Conservation (phyloP, 345 rosid species). For the Corymbia maculata region DNA sequence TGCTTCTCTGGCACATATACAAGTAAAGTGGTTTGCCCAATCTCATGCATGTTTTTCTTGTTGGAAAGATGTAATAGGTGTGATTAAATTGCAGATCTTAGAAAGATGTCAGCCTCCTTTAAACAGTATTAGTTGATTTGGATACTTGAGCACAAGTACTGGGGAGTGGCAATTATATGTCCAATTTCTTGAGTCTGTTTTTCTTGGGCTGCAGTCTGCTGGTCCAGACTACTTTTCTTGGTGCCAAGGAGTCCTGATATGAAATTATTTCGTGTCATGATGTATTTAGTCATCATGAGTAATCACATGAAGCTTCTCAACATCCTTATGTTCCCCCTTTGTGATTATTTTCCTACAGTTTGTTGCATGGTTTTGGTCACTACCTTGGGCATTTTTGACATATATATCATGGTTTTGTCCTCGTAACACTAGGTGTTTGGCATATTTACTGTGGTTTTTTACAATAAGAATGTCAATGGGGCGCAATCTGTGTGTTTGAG, state of each 20-base stretch:
- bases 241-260: not conserved
- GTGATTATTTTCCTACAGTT: not conserved
- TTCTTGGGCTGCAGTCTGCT: not conserved
- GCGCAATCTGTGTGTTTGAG: not conserved
- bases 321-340: not conserved
- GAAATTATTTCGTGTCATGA: not conserved
- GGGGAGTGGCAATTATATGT: not conserved
- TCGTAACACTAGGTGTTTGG: not conserved
- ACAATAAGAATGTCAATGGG: not conserved
- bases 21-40: constrained; percentile 32
- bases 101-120: not conserved
- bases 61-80: not conserved
- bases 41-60: not conserved
- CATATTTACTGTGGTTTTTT: not conserved
- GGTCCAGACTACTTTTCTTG: not conserved
- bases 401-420: not conserved
- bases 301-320: not conserved
- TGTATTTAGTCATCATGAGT: not conserved
- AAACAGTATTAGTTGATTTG: not conserved
- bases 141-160: not conserved
- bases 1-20: constrained; percentile 77
- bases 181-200: not conserved
- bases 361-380: not conserved
- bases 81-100: not conserved
- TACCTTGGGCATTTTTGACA: not conserved